Evolutionary conservation across 305 asterid genomes (phyloP).

Genomic region (Petunia hybrid): DNA sequence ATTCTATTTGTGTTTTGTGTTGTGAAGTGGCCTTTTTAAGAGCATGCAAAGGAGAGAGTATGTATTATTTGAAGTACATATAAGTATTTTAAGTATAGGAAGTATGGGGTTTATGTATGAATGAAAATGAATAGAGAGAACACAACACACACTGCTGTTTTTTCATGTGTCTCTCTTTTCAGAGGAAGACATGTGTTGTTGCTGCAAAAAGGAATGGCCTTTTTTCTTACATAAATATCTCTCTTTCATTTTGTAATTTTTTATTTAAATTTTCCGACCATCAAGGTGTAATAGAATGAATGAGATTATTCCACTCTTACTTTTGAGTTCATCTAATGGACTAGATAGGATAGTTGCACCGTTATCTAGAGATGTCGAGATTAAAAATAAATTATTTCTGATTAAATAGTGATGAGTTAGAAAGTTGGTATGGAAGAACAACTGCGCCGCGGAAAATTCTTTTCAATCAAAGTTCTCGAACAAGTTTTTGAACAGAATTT

Average conservation of each 20-base stretch:
- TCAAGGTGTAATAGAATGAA: too few relatives aligned
- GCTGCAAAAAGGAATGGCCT: slow-evolving; percentile 6
- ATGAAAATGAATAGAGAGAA: background rate
- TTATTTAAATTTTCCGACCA: background rate
- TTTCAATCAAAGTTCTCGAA: too few relatives aligned
- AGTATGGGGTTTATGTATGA: background rate
- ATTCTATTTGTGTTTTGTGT: slow-evolving; percentile 17
- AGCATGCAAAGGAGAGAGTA: slow-evolving; percentile 5
- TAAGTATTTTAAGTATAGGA: background rate
- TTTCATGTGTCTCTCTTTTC: slow-evolving; percentile 17
- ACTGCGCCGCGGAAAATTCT: too few relatives aligned
- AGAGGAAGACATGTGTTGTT: slow-evolving; percentile 24
- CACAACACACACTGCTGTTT: background rate
- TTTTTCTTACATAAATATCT: background rate
- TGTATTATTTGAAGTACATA: background rate
- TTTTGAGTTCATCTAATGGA: too few relatives aligned
- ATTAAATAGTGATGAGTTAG: too few relatives aligned
- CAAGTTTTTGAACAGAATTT: too few relatives aligned
- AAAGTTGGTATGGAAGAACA: too few relatives aligned
- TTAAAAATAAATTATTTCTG: too few relatives aligned
- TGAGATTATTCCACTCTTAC: too few relatives aligned
- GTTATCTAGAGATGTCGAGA: too few relatives aligned
- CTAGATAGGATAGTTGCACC: too few relatives aligned
- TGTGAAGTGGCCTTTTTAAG: slow-evolving; percentile 15
- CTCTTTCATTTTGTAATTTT: background rate